These are phyloP conservation scores for Cephaloascus fragrans DNA, from an alignment of 805 yeast genomes.

Conservation along the genomic window DNA sequence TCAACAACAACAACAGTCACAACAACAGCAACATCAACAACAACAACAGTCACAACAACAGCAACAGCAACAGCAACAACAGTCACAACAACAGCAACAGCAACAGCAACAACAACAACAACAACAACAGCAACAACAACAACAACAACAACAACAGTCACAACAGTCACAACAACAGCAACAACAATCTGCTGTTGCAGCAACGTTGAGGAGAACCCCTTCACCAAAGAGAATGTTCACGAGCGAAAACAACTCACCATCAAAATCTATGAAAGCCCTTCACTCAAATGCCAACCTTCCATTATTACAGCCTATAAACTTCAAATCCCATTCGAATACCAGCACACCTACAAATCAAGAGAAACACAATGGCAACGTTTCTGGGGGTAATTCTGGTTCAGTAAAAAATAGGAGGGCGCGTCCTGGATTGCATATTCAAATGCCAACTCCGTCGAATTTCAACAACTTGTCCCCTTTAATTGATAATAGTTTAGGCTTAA, in stretches of 20 bases:
- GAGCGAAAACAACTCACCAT: constrained; percentile 22
- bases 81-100: constrained; percentile 8
- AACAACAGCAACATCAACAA: not conserved
- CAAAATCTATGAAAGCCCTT: constrained; percentile 40
- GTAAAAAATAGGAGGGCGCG: constrained; percentile 30
- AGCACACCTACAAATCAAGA: not conserved
- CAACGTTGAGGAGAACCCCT: constrained; percentile 23
- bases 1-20: constrained; percentile 8
- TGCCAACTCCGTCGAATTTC: constrained; percentile 58
- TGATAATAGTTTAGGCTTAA: constrained; percentile 14
- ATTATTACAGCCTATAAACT: constrained; percentile 46
- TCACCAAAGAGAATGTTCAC: constrained; percentile 27
- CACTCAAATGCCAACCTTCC: constrained; percentile 31
- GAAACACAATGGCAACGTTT: not conserved
- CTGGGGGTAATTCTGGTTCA: constrained; percentile 4
- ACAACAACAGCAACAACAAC: constrained; percentile 13
- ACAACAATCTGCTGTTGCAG: not conserved
- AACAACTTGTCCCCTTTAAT: constrained; percentile 26
- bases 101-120: constrained; percentile 10
- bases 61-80: constrained; percentile 9
- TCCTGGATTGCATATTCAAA: constrained; percentile 55
- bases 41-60: constrained; percentile 8
- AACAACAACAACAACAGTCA: too few species aligned
- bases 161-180: not conserved
- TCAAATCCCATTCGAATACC: constrained; percentile 14